Conservation (phyloP, 2,329 filamentous ascomycete genomes). For the Calonectria pseudoreteaudii region DNA sequence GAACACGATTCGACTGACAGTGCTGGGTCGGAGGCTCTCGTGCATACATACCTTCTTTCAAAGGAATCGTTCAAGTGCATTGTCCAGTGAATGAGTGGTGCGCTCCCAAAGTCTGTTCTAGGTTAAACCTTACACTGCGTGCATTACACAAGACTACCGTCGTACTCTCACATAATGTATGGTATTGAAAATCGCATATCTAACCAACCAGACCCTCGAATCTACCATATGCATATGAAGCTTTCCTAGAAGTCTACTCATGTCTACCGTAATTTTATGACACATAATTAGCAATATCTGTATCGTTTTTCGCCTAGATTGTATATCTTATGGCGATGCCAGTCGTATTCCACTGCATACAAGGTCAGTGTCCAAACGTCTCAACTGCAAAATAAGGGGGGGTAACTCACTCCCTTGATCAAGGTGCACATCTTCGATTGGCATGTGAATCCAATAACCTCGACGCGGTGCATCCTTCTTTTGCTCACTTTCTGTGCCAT, state of each 20-base stretch:
- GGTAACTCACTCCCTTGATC: slow-evolving; percentile 17
- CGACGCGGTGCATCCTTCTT: not conserved
- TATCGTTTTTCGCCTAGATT: slow-evolving; percentile 24
- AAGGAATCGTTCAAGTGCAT: too few species aligned
- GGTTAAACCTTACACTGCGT: too few species aligned
- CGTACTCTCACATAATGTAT: not conserved
- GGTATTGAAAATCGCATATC: not conserved
- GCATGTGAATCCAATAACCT: slow-evolving; percentile 34
- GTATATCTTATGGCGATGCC: slow-evolving; percentile 22
- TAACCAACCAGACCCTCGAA: not conserved
- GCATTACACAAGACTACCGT: not conserved
- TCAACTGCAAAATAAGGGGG: not conserved
- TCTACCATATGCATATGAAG: not conserved
- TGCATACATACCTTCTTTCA: too few species aligned
- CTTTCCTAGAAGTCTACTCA: not conserved
- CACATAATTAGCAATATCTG: slow-evolving; percentile 16
- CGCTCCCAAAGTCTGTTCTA: too few species aligned
- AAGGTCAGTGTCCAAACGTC: not conserved
- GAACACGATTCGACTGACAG: too few species aligned
- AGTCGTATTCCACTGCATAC: slow-evolving; percentile 19
- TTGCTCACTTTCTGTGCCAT: not conserved
- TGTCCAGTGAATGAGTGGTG: too few species aligned
- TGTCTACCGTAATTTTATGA: not conserved
- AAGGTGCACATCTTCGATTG: slow-evolving; percentile 24
- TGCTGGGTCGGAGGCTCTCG: too few species aligned